These are phyloP conservation scores for Kickxella alabastrina DNA, from an alignment of 192 early-diverging fungal genomes.

Conservation along the genomic window DNA sequence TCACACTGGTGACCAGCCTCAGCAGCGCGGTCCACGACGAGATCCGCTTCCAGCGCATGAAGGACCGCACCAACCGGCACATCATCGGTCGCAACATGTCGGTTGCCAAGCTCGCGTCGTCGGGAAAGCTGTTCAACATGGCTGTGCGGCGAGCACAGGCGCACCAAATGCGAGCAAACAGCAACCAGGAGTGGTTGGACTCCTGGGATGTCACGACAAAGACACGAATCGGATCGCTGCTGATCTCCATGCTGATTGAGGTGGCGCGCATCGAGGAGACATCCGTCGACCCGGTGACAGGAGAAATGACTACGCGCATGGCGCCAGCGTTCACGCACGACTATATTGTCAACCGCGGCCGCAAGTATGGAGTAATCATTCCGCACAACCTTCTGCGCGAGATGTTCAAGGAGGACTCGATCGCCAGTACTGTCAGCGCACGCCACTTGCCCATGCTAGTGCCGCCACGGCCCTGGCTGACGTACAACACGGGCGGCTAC, in stretches of 20 bases:
- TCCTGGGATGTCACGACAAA: constrained; percentile 60
- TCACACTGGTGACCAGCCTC: constrained; percentile 53
- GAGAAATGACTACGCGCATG: constrained; percentile 52
- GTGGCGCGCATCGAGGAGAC: constrained; percentile 63
- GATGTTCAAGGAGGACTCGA: constrained; percentile 58
- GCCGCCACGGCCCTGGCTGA: constrained; percentile 86
- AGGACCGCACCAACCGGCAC: constrained; percentile 61
- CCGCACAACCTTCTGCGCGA: constrained; percentile 66
- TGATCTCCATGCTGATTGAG: constrained; percentile 64
- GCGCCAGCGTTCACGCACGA: constrained; percentile 80
- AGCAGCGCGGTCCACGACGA: constrained; percentile 80
- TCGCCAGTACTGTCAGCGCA: constrained; percentile 61
- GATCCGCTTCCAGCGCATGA: constrained; percentile 73
- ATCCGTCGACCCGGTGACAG: constrained; percentile 58
- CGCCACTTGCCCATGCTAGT: constrained; percentile 92
- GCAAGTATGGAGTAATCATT: constrained; percentile 69
- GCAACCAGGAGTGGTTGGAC: constrained; percentile 59
- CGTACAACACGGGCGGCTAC: constrained; percentile 82
- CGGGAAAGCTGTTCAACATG: constrained; percentile 78
- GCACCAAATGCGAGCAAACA: constrained; percentile 54
- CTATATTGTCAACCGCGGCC: constrained; percentile 57
- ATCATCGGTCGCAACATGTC: constrained; percentile 49
- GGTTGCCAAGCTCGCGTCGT: constrained; percentile 69
- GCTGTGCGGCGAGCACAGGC: constrained; percentile 67
- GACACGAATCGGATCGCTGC: constrained; percentile 58